These are phyloP conservation scores for Phoenix dactylifera DNA, from an alignment of 176 grass and related monocot species.

Conservation along the genomic window DNA sequence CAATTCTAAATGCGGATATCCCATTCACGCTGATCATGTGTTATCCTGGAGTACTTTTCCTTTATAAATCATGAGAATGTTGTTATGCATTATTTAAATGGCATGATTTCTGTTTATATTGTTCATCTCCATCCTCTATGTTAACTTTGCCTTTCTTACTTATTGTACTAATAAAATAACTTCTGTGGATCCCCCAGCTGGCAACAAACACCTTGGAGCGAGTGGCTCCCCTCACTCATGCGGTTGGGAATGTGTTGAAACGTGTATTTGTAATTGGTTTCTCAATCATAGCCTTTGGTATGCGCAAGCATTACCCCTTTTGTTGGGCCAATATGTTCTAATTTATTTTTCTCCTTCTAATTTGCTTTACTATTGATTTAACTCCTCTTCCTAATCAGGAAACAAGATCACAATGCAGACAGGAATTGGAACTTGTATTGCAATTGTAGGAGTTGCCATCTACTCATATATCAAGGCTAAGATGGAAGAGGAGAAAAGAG, in stretches of 20 bases:
- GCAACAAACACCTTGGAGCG: conserved; percentile 96
- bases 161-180: background rate
- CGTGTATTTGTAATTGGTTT: conserved; percentile 98
- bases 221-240: conserved; percentile 93
- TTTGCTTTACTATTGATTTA: background rate
- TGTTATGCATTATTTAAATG: too few relatives aligned
- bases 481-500: conserved; percentile 96
- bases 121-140: too few relatives aligned
- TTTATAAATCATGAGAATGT: too few relatives aligned
- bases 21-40: too few relatives aligned
- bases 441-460: conserved; percentile 78
- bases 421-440: conserved; percentile 80
- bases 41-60: too few relatives aligned
- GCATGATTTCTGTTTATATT: too few relatives aligned
- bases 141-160: background rate
- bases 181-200: conserved; percentile 31
- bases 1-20: too few relatives aligned
- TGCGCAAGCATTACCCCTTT: conserved; percentile 1
- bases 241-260: conserved; percentile 98
- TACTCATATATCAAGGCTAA: conserved; percentile 98
- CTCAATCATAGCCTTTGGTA: conserved; percentile 81
- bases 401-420: conserved; percentile 91
- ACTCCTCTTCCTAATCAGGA: conserved; percentile 36
- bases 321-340: conserved; percentile 6
- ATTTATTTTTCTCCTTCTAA: background rate